Evolutionary conservation across 345 rosid species (phyloP).

Genomic region (Brassica cretica): DNA sequence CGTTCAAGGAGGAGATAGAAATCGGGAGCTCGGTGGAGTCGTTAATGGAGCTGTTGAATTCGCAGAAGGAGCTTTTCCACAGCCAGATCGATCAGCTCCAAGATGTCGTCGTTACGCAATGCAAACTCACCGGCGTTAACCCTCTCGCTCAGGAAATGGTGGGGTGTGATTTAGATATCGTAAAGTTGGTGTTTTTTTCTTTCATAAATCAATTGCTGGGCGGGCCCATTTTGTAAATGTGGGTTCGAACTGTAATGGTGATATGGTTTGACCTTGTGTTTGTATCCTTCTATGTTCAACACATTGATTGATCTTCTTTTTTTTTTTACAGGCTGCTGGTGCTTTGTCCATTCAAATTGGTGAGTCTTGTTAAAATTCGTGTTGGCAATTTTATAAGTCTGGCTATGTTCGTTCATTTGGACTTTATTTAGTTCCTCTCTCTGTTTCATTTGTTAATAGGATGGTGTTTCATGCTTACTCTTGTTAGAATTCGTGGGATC

Average conservation of each 20-base stretch:
- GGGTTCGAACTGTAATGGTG: not conserved
- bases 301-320: conserved; percentile 7
- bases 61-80: conserved; percentile 78
- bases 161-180: conserved; percentile 13
- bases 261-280: not conserved
- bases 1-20: conserved; percentile 52
- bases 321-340: conserved; percentile 79
- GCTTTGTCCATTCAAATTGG: conserved; percentile 92
- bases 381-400: conserved; percentile 11
- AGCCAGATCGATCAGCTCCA: conserved; percentile 85
- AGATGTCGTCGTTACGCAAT: conserved; percentile 74
- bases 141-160: conserved; percentile 99
- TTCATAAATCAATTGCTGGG: not conserved
- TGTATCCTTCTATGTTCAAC: conserved; percentile 5
- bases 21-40: conserved; percentile 70
- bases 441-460: too few species aligned
- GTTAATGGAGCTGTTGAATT: conserved; percentile 55
- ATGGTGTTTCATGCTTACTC: not conserved
- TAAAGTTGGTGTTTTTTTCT: not conserved
- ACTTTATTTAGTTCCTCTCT: not conserved
- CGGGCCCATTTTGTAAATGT: not conserved
- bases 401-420: not conserved
- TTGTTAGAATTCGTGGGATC: conserved; percentile 8
- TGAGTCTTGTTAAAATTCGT: conserved; percentile 44
- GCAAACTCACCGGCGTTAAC: conserved; percentile 95